Conservation (phyloP, 495 filamentous ascomycete genomes). For the Trichocladium uniseriatum region DNA sequence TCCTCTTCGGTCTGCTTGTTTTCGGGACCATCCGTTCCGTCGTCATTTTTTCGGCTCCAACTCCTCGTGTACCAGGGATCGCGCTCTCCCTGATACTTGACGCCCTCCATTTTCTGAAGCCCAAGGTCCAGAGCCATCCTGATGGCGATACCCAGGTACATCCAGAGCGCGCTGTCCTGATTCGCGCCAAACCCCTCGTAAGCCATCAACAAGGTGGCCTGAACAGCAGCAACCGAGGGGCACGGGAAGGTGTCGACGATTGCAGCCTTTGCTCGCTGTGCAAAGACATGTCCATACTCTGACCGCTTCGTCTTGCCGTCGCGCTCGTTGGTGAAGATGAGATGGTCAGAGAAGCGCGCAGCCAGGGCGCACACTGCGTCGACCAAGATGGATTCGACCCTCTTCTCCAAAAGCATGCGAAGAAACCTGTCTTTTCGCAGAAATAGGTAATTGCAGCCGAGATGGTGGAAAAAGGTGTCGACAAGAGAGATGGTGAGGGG, state of each 20-base stretch:
- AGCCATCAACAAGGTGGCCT: constrained; percentile 69
- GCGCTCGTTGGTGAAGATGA: constrained; percentile 48
- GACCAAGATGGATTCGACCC: constrained; percentile 76
- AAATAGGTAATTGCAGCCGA: constrained; percentile 79
- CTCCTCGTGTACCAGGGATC: constrained; percentile 39
- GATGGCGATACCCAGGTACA: constrained; percentile 78
- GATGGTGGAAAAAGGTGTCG: constrained; percentile 66
- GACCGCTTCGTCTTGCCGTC: constrained; percentile 46
- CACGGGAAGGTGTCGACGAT: constrained; percentile 70
- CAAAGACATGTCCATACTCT: constrained; percentile 63
- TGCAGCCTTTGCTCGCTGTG: constrained; percentile 63
- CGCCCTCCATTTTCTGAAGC: constrained; percentile 66
- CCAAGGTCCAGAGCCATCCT: constrained; percentile 80
- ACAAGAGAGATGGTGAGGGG: constrained; percentile 64
- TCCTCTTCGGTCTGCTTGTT: constrained; percentile 33
- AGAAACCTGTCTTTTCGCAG: constrained; percentile 59
- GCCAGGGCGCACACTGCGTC: constrained; percentile 74
- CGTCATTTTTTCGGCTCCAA: constrained; percentile 27
- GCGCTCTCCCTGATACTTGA: constrained; percentile 55
- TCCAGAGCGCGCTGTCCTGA: constrained; percentile 81
- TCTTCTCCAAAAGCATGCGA: constrained; percentile 61
- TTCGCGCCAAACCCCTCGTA: constrained; percentile 82
- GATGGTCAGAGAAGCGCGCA: constrained; percentile 68
- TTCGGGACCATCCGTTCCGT: constrained; percentile 22
- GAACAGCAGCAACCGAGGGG: constrained; percentile 68